Evolutionary conservation across 73 alveolate genomes (phyloP).

Genomic region (Paramecium octaurelia): DNA sequence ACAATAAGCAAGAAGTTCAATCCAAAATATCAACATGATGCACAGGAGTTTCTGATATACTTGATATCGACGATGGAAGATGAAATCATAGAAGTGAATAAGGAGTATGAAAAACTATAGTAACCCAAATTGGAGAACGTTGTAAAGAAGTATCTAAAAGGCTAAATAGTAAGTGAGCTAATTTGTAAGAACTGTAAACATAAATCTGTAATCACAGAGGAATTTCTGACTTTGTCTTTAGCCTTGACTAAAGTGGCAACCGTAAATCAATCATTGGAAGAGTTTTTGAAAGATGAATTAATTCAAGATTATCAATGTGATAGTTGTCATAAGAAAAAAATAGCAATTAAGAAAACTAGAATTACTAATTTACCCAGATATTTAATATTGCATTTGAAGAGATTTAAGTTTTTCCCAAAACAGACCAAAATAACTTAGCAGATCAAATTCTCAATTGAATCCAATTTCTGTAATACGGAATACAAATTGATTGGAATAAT

Average conservation of each 20-base stretch:
- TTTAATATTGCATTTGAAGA: background rate
- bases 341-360: background rate
- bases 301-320: constrained; percentile 34
- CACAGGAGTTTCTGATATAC: background rate
- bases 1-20: background rate
- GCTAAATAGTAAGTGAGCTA: background rate
- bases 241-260: background rate
- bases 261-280: background rate
- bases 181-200: constrained; percentile 12
- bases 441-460: background rate
- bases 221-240: constrained; percentile 7
- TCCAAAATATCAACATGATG: constrained; percentile 33
- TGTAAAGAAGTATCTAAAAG: background rate
- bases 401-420: constrained; percentile 40
- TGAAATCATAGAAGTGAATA: background rate
- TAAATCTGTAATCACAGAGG: background rate
- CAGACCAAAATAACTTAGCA: background rate
- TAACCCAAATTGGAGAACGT: background rate
- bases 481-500: background rate
- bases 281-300: constrained; percentile 29
- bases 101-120: background rate
- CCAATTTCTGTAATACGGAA: background rate
- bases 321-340: background rate
- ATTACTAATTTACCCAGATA: background rate
- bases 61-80: background rate